Conservation (phyloP, 352 stramenopile species). For the Lagenidium sp. region DNA sequence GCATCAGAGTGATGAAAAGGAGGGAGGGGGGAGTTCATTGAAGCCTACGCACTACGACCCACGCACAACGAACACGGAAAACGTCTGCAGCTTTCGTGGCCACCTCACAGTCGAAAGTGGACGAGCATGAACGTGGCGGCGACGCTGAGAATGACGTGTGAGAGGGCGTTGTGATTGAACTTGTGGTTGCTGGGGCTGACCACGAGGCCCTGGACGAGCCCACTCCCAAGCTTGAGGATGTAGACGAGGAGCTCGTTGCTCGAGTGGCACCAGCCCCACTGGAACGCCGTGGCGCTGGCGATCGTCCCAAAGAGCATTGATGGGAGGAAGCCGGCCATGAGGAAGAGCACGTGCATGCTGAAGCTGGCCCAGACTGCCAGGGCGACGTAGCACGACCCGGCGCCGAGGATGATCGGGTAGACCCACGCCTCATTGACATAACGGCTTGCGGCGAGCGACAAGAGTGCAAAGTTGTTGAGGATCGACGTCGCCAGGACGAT, state of each 20-base stretch:
- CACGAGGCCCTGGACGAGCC: constrained; percentile 73
- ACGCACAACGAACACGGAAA: no score
- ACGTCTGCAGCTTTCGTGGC: no score
- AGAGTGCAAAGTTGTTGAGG: constrained; percentile 78
- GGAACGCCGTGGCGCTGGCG: constrained; percentile 65
- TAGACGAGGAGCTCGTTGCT: constrained; percentile 81
- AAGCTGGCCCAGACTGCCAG: constrained; percentile 73
- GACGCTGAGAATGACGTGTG: constrained; percentile 77
- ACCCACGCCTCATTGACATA: constrained; percentile 71
- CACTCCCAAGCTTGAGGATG: constrained; percentile 63
- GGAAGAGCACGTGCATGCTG: constrained; percentile 78
- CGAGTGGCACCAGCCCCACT: constrained; percentile 71
- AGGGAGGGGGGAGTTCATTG: no score
- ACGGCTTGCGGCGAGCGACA: constrained; percentile 65
- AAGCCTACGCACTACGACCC: no score
- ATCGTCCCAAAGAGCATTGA: constrained; percentile 75
- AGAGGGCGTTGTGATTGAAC: constrained; percentile 87
- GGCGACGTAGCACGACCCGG: constrained; percentile 51
- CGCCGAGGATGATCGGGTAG: constrained; percentile 61
- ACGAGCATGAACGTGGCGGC: constrained; percentile 80
- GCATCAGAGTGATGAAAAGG: no score
- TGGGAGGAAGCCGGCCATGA: constrained; percentile 74
- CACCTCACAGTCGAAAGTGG: constrained; percentile 60
- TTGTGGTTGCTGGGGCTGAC: constrained; percentile 73
- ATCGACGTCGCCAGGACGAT: constrained; percentile 78